These are phyloP conservation scores for Rhizopogon parksii DNA, from an alignment of 1,284 basidiomycete genomes.

Conservation along the genomic window DNA sequence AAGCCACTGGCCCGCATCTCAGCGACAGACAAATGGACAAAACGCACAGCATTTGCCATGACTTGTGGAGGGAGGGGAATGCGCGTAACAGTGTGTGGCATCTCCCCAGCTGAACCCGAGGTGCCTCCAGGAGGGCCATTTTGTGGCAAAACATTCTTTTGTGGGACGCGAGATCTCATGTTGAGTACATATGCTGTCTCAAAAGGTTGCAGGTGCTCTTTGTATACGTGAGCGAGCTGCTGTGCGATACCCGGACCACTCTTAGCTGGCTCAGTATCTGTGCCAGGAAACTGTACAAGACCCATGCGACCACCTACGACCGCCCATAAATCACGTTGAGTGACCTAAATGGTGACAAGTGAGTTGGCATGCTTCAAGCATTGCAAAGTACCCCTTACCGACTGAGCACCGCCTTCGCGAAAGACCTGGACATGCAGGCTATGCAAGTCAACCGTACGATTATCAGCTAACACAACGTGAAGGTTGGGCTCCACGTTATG, in stretches of 20 bases:
- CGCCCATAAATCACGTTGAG: slow-evolving; percentile 52
- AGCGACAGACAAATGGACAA: slow-evolving; percentile 36
- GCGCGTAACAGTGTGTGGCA: slow-evolving; percentile 4
- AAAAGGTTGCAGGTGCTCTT: slow-evolving; percentile 48
- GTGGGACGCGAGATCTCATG: slow-evolving; percentile 18
- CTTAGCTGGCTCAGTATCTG: slow-evolving; percentile 47
- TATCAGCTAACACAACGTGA: slow-evolving; percentile 41
- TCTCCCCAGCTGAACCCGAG: slow-evolving; percentile 12
- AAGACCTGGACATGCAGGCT: slow-evolving; percentile 51
- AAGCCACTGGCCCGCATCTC: slow-evolving; percentile 50
- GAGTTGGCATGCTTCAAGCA: slow-evolving; percentile 1
- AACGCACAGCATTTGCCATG: slow-evolving; percentile 24
- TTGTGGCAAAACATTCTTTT: slow-evolving; percentile 10
- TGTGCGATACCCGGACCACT: slow-evolving; percentile 54
- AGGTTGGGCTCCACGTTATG: slow-evolving; percentile 35
- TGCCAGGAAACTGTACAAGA: slow-evolving; percentile 54
- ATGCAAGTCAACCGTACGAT: slow-evolving; percentile 49
- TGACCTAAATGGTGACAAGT: slow-evolving; percentile 37
- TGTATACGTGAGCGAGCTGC: slow-evolving; percentile 54
- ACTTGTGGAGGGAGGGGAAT: slow-evolving; percentile 16
- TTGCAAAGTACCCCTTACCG: slow-evolving; percentile 33
- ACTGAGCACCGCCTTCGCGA: slow-evolving; percentile 42
- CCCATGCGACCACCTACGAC: slow-evolving; percentile 59
- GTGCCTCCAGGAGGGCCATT: slow-evolving; percentile 9
- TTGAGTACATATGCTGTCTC: slow-evolving; percentile 46